Evolutionary conservation across 148 eudicot genomes (phyloP).

Genomic region (Cornus florida): DNA sequence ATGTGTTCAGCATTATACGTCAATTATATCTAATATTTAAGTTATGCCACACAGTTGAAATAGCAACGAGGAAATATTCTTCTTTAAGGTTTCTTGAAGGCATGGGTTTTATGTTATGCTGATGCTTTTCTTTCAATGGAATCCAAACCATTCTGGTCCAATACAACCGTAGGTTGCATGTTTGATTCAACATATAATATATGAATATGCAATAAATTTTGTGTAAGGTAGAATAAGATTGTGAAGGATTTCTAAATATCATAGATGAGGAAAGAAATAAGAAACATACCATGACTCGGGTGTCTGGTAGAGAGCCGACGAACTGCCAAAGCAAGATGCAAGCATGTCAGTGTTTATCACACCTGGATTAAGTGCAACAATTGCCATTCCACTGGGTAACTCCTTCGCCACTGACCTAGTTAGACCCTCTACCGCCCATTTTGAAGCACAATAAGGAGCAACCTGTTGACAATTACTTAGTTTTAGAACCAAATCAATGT

Average conservation of each 20-base stretch:
- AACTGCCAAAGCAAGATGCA: constrained; percentile 82
- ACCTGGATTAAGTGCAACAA: constrained; percentile 81
- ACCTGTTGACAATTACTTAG: constrained; percentile 45
- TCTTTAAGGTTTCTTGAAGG: background rate
- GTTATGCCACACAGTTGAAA: too few relatives aligned
- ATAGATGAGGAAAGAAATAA: background rate
- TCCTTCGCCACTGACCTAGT: constrained; percentile 87
- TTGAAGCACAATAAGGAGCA: constrained; percentile 98
- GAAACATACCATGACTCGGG: constrained; percentile 77
- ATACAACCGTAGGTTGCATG: background rate
- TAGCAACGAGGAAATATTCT: background rate
- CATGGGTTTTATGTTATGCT: background rate
- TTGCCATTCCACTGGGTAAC: constrained; percentile 75
- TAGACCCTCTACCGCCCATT: constrained; percentile 97
- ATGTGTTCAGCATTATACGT: background rate
- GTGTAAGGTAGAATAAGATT: background rate
- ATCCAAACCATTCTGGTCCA: background rate
- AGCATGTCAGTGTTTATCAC: constrained; percentile 94
- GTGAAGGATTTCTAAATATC: background rate
- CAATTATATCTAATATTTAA: background rate
- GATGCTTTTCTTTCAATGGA: background rate
- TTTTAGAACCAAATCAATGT: background rate
- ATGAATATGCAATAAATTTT: background rate
- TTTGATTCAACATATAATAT: background rate
- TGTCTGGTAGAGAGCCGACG: constrained; percentile 68